Percentiles rank a stretch among this genome's conserved stretches.
phyloP scores from a whole-genome alignment of 2,329 filamentous ascomycete genomes.

The Cercospora sesami region DNA sequence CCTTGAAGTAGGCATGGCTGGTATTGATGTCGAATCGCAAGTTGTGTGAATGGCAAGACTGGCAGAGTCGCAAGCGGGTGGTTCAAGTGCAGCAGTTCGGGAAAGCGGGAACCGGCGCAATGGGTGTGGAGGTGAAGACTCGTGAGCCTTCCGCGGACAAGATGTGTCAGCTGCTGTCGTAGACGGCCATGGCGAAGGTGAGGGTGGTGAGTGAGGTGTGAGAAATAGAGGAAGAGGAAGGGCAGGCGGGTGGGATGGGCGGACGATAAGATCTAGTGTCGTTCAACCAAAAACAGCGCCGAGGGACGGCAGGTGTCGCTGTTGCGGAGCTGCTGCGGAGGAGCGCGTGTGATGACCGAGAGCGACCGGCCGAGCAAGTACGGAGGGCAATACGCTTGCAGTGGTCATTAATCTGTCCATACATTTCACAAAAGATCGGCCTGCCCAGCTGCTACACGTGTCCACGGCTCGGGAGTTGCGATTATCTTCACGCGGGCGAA shows the following conservation, averaged over 20 bases:
- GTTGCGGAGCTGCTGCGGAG: conserved; percentile 1
- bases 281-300: conserved; percentile 7
- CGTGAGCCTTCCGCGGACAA: conserved; percentile 13
- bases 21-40: conserved; percentile 2
- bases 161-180: conserved; percentile 32
- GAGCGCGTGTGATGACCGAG: background rate
- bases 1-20: conserved; percentile 42
- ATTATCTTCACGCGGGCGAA: background rate
- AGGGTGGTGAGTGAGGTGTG: conserved; percentile 1
- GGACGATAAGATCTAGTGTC: conserved; percentile 6
- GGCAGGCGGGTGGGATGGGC: background rate
- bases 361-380: background rate
- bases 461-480: background rate
- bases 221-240: background rate
- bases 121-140: conserved; percentile 19
- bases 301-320: background rate
- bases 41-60: background rate
- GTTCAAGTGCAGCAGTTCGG: background rate
- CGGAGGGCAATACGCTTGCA: background rate
- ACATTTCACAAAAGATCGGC: background rate
- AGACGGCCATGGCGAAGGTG: conserved; percentile 25
- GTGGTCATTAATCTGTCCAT: background rate
- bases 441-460: background rate
- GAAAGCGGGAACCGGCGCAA: conserved; percentile 4
- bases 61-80: background rate